Conservation (phyloP, 768 basidiomycete species). For the Lentinula sp. region DNA sequence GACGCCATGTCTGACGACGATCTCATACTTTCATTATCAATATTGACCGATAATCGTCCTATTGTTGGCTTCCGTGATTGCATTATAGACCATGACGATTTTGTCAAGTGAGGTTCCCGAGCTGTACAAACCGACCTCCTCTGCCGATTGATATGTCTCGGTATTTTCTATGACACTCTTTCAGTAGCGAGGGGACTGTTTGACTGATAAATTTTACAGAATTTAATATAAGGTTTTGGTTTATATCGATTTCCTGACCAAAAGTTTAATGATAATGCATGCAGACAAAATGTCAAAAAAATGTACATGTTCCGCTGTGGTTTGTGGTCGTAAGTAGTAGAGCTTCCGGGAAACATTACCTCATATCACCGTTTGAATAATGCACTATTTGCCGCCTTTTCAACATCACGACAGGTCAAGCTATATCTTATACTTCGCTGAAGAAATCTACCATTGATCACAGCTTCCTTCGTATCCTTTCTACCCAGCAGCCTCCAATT, state of each 20-base stretch:
- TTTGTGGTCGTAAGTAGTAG: too few relatives aligned
- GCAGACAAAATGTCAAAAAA: too few relatives aligned
- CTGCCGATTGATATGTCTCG: background rate
- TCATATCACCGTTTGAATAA: background rate
- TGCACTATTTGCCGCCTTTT: constrained; percentile 38
- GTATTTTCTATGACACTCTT: background rate
- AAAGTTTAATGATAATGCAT: too few relatives aligned
- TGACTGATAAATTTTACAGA: background rate
- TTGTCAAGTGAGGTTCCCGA: background rate
- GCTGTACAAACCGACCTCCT: background rate
- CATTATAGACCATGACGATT: background rate
- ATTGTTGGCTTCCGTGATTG: background rate
- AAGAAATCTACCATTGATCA: constrained; percentile 46
- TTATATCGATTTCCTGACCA: too few relatives aligned
- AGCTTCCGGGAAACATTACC: constrained; percentile 7
- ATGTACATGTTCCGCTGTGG: too few relatives aligned
- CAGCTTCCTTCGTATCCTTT: constrained; percentile 26
- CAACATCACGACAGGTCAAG: constrained; percentile 81
- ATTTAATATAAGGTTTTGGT: too few relatives aligned
- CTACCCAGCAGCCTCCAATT: constrained; percentile 52
- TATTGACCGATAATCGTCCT: background rate
- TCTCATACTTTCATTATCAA: background rate
- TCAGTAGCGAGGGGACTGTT: background rate
- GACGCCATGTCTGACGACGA: constrained; percentile 3
- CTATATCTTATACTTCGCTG: constrained; percentile 63